Percentiles rank a stretch among this genome's conserved stretches.
These are phyloP conservation scores for Neurospora sp. DNA, from an alignment of 495 filamentous ascomycete genomes.

Conservation along the genomic window DNA sequence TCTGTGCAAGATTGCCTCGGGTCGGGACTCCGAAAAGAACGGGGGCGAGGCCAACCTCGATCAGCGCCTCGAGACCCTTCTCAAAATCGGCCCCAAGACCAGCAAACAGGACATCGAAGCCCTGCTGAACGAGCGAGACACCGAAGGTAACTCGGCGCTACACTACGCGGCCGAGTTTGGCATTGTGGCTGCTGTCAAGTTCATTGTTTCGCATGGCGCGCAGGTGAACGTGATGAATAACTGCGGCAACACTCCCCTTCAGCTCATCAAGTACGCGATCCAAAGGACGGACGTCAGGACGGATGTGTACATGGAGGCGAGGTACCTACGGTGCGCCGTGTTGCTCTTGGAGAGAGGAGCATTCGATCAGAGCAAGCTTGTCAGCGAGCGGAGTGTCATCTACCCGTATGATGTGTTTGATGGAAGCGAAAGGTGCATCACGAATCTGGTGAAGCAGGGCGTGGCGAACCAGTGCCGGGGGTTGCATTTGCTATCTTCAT, in stretches of 20 bases:
- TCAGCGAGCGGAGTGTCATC: slow-evolving; percentile 19
- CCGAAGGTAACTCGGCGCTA: slow-evolving; percentile 24
- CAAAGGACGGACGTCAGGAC: slow-evolving; percentile 25
- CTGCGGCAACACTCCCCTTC: slow-evolving; percentile 26
- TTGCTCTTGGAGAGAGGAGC: slow-evolving; percentile 22
- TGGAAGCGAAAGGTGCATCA: slow-evolving; percentile 20
- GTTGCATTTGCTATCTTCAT: slow-evolving; percentile 18
- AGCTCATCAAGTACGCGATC: slow-evolving; percentile 27
- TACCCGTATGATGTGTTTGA: slow-evolving; percentile 24
- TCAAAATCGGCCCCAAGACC: slow-evolving; percentile 11
- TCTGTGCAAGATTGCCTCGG: slow-evolving; percentile 15
- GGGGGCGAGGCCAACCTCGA: slow-evolving; percentile 7
- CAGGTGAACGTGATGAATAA: slow-evolving; percentile 26
- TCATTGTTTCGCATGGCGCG: slow-evolving; percentile 14
- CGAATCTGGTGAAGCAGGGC: slow-evolving; percentile 19
- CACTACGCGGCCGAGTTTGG: slow-evolving; percentile 27
- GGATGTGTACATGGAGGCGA: slow-evolving; percentile 27
- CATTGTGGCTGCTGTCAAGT: slow-evolving; percentile 21
- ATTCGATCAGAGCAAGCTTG: slow-evolving; percentile 26
- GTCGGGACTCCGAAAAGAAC: slow-evolving; percentile 12
- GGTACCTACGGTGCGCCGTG: slow-evolving; percentile 23
- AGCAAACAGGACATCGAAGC: slow-evolving; percentile 9
- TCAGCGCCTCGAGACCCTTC: slow-evolving; percentile 11
- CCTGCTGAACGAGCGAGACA: slow-evolving; percentile 20
- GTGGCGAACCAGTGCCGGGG: slow-evolving; percentile 21